A percentile compares a stretch with the other conserved stretches of the same genome.
These are phyloP conservation scores for Zygoascus ofunaensis DNA, from an alignment of 805 yeast species.

Conservation along the genomic window DNA sequence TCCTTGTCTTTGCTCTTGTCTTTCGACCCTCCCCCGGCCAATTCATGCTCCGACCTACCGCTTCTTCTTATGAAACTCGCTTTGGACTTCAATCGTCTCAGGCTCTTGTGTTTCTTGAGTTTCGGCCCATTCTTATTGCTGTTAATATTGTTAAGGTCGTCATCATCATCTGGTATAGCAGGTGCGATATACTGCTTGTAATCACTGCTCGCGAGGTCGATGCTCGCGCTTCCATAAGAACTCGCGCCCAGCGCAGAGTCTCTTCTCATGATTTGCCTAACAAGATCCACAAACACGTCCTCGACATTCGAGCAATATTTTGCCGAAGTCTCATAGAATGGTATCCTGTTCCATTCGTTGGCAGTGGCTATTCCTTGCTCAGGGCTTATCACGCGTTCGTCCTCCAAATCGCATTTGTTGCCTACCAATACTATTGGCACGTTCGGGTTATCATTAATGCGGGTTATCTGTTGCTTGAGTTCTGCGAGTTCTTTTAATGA, in stretches of 20 bases:
- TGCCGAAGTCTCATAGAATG: constrained; percentile 92
- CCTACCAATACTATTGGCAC: constrained; percentile 91
- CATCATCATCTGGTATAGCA: not conserved
- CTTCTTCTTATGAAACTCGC: not conserved
- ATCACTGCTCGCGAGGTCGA: constrained; percentile 3
- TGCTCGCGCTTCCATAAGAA: constrained; percentile 3
- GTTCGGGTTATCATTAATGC: constrained; percentile 62
- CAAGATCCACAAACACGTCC: constrained; percentile 81
- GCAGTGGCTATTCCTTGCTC: constrained; percentile 80
- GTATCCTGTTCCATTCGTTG: constrained; percentile 79
- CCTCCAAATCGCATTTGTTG: constrained; percentile 76
- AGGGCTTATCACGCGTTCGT: constrained; percentile 64
- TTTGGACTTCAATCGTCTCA: not conserved
- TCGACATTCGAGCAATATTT: constrained; percentile 81
- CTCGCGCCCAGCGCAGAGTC: constrained; percentile 33
- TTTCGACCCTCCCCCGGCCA: not conserved
- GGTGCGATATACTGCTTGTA: not conserved
- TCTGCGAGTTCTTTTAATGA: constrained; percentile 72
- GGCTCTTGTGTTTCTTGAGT: not conserved
- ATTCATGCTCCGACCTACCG: not conserved
- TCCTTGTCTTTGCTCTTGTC: constrained; percentile 11
- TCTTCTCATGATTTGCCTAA: constrained; percentile 77
- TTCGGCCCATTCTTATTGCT: not conserved
- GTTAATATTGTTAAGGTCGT: too few species aligned
- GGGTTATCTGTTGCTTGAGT: constrained; percentile 71